Evolutionary conservation across 148 eudicot species (phyloP).

Genomic region (Rhododendron williamsianum): DNA sequence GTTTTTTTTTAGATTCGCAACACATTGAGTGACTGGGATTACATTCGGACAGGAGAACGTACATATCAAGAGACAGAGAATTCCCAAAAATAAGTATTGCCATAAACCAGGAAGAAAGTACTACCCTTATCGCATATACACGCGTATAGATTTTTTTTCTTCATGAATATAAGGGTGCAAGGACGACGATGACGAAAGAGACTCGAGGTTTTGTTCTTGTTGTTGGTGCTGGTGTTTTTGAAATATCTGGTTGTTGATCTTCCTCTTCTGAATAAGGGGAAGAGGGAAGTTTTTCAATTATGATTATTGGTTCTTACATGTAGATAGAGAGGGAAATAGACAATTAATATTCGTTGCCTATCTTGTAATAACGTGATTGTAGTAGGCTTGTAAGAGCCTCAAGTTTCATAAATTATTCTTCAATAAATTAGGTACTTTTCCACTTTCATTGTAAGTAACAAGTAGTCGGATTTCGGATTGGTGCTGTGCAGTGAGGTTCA

Average conservation of each 20-base stretch:
- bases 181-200: not conserved
- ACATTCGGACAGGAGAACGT: not conserved
- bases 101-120: not conserved
- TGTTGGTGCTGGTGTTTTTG: not conserved
- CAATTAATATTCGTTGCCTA: not conserved
- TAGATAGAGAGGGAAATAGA: not conserved
- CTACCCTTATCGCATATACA: not conserved
- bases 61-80: not conserved
- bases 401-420: not conserved
- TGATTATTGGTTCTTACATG: not conserved
- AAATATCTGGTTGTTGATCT: not conserved
- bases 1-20: not conserved
- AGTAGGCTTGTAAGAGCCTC: not conserved
- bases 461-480: not conserved
- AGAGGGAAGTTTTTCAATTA: not conserved
- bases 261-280: not conserved
- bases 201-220: not conserved
- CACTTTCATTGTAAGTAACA: not conserved
- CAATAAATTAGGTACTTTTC: not conserved
- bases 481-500: no score
- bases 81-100: not conserved
- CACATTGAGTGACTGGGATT: not conserved
- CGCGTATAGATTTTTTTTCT: not conserved
- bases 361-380: not conserved
- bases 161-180: not conserved